Conservation (phyloP, 345 rosid genomes). For the Mangifera indica region DNA sequence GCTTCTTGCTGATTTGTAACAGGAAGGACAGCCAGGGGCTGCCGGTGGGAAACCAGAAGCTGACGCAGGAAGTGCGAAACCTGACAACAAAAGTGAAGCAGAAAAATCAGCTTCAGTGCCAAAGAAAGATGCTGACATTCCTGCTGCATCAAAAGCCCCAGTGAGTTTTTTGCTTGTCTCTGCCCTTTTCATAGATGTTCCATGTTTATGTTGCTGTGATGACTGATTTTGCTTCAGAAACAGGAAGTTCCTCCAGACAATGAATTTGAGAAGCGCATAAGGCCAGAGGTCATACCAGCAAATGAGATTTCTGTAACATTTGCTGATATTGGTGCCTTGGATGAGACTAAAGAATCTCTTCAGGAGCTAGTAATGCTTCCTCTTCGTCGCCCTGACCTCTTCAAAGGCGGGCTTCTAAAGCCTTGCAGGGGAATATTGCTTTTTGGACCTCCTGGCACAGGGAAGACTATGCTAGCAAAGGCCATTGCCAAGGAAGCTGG, state of each 20-base stretch:
- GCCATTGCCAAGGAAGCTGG: conserved; percentile 95
- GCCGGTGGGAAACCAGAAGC: conserved; percentile 35
- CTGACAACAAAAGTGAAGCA: conserved; percentile 44
- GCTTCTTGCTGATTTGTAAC: conserved; percentile 11
- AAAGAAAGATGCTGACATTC: conserved; percentile 38
- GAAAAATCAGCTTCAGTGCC: conserved; percentile 40
- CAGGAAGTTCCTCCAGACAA: conserved; percentile 85
- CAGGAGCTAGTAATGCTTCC: conserved; percentile 99
- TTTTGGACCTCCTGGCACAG: conserved; percentile 98
- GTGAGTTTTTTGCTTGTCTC: conserved; percentile 27
- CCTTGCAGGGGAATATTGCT: conserved; percentile 94
- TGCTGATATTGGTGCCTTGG: conserved; percentile 83
- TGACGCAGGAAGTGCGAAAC: conserved; percentile 33
- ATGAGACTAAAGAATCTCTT: conserved; percentile 81
- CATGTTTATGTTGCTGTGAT: neutral
- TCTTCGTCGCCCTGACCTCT: conserved; percentile 85
- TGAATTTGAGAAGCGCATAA: conserved; percentile 93
- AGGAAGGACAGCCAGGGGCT: conserved; percentile 45
- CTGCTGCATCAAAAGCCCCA: conserved; percentile 43
- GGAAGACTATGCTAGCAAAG: conserved; percentile 97
- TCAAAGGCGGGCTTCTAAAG: conserved; percentile 79
- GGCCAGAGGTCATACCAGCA: conserved; percentile 94
- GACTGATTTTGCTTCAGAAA: neutral
- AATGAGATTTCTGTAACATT: conserved; percentile 71
- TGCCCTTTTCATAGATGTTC: neutral